Percentiles rank a stretch among this genome's conserved stretches.
Conservation (phyloP, 2,329 filamentous ascomycete species). For the Claviceps sorghi region DNA sequence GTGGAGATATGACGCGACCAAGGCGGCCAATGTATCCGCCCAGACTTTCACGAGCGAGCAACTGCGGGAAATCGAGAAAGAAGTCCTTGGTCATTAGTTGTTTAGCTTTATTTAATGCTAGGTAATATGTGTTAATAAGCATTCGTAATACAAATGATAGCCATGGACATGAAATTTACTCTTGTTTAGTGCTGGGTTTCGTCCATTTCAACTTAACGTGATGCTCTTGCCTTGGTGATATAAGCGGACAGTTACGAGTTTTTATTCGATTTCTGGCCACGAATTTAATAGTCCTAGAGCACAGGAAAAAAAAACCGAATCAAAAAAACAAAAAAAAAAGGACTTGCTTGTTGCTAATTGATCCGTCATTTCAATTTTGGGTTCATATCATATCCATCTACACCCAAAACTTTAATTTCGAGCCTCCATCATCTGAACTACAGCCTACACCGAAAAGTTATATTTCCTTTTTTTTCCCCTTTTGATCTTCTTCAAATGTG, state of each 20-base stretch:
- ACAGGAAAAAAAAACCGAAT: background rate
- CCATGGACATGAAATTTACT: background rate
- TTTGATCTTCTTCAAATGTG: background rate
- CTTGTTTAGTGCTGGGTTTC: background rate
- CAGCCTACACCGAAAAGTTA: background rate
- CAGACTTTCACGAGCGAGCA: conserved; percentile 24
- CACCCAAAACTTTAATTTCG: background rate
- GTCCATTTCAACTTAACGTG: background rate
- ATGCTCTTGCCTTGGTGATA: background rate
- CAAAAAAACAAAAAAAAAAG: background rate
- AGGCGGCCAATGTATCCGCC: conserved; percentile 24
- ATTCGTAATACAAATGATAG: background rate
- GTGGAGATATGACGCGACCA: conserved; percentile 41
- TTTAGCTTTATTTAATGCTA: background rate
- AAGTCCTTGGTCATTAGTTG: conserved; percentile 25
- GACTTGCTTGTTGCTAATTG: background rate
- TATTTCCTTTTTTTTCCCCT: background rate
- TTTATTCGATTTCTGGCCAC: background rate
- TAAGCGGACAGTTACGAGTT: too few relatives aligned
- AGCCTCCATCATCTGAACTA: background rate
- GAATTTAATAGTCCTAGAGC: background rate
- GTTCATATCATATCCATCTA: background rate
- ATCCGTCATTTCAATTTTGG: background rate
- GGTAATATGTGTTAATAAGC: background rate
- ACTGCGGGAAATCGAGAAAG: conserved; percentile 29